phyloP scores from a whole-genome alignment of 2,329 filamentous ascomycete species.

The Calonectria ilicicola region DNA sequence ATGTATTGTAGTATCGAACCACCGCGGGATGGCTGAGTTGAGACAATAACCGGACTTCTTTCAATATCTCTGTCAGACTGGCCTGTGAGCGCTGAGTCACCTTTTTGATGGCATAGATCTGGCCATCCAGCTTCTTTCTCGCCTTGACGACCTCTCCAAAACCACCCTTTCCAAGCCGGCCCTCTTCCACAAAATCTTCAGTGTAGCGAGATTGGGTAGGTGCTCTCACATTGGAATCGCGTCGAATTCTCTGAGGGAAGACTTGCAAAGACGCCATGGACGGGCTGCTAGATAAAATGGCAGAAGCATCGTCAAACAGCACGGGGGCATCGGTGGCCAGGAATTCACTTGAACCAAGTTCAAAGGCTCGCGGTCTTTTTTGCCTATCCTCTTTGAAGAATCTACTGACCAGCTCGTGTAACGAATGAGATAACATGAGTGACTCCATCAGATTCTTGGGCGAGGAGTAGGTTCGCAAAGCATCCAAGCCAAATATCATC shows the following conservation, averaged over 20 bases:
- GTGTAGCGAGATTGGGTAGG: constrained; percentile 78
- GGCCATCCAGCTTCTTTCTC: constrained; percentile 91
- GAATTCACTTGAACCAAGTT: constrained; percentile 74
- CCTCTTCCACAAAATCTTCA: constrained; percentile 92
- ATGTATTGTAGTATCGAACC: constrained; percentile 94
- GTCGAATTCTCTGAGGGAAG: constrained; percentile 64
- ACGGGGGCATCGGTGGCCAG: constrained; percentile 74
- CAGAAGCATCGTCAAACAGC: constrained; percentile 59
- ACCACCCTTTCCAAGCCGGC: constrained; percentile 89
- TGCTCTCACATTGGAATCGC: constrained; percentile 70
- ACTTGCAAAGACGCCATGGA: constrained; percentile 56
- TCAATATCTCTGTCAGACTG: constrained; percentile 84
- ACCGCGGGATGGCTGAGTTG: constrained; percentile 88
- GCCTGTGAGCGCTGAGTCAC: constrained; percentile 85
- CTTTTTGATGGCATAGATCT: constrained; percentile 97
- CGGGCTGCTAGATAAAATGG: constrained; percentile 55
- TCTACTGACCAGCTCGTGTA: constrained; percentile 84
- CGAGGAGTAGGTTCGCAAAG: constrained; percentile 81
- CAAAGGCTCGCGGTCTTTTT: constrained; percentile 86
- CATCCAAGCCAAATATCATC: constrained; percentile 90
- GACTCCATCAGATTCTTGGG: constrained; percentile 80
- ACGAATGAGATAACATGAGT: constrained; percentile 76
- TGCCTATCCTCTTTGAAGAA: constrained; percentile 89
- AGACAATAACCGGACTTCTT: constrained; percentile 90
- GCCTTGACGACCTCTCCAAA: constrained; percentile 98